phyloP scores from a whole-genome alignment of 2,329 filamentous ascomycete species.

The Colletotrichum sp. region DNA sequence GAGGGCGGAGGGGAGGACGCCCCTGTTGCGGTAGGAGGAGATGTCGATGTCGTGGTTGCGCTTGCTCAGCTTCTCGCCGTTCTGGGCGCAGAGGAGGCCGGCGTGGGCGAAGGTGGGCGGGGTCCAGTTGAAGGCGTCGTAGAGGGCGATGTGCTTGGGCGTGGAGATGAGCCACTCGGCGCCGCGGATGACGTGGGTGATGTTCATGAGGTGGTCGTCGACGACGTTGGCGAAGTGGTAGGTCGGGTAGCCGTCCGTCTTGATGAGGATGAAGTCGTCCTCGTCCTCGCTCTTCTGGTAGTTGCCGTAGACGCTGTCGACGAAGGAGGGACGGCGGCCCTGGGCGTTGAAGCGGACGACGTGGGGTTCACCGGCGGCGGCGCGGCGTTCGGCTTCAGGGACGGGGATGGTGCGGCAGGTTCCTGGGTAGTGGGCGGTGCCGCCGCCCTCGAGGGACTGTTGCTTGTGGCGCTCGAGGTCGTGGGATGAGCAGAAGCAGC shows the following conservation, averaged over 20 bases:
- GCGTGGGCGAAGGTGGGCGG: constrained; percentile 81
- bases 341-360: constrained; percentile 78
- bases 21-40: constrained; percentile 52
- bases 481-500: constrained; percentile 86
- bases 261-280: constrained; percentile 89
- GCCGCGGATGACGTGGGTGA: constrained; percentile 93
- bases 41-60: constrained; percentile 66
- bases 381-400: constrained; percentile 74
- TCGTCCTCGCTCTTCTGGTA: constrained; percentile 60
- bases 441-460: constrained; percentile 58
- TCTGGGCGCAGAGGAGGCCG: constrained; percentile 71
- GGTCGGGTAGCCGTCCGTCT: constrained; percentile 90
- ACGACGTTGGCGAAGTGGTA: constrained; percentile 98
- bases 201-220: constrained; percentile 93
- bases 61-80: constrained; percentile 86
- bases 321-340: constrained; percentile 64
- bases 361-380: constrained; percentile 71
- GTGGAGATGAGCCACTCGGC: constrained; percentile 97
- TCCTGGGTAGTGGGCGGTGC: constrained; percentile 57
- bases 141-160: constrained; percentile 73
- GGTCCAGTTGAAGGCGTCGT: constrained; percentile 77
- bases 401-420: constrained; percentile 72
- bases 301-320: constrained; percentile 80
- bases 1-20: constrained; percentile 54
- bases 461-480: constrained; percentile 71